Conservation (phyloP, 768 basidiomycete genomes). For the Lactarius deliciosus region DNA sequence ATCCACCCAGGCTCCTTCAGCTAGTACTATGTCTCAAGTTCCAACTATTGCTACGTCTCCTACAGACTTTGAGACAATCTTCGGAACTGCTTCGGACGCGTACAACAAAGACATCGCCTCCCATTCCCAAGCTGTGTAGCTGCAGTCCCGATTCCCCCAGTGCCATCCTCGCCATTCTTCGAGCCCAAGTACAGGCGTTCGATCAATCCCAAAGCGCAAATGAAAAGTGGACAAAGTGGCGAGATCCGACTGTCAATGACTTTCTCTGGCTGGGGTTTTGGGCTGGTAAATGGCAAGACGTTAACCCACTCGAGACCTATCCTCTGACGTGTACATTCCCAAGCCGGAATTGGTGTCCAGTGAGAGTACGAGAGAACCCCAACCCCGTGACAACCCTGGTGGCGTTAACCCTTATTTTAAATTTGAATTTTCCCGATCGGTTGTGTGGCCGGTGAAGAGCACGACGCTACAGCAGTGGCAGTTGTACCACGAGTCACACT, state of each 20-base stretch:
- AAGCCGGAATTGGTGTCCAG: not conserved
- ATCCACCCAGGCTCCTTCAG: too few relatives aligned
- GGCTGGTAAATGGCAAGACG: not conserved
- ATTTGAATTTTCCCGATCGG: not conserved
- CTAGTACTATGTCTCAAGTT: not conserved
- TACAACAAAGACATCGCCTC: not conserved
- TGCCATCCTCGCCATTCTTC: not conserved
- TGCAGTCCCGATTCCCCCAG: not conserved
- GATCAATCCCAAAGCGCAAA: not conserved
- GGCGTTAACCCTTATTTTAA: not conserved
- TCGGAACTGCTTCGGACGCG: not conserved
- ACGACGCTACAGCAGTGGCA: not conserved
- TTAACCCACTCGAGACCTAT: not conserved
- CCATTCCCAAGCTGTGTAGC: not conserved
- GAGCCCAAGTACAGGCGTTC: not conserved
- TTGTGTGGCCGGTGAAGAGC: not conserved
- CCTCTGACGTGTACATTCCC: not conserved
- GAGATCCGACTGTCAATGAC: not conserved
- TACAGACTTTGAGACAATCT: not conserved
- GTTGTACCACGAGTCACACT: not conserved
- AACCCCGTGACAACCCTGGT: too few relatives aligned
- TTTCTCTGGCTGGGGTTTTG: not conserved
- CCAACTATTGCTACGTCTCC: not conserved
- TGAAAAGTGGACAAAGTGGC: not conserved
- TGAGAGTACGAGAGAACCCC: not conserved